Base-by-base conservation (phyloP, 78 protist species). In the Speleostelium caveatum region DNA sequence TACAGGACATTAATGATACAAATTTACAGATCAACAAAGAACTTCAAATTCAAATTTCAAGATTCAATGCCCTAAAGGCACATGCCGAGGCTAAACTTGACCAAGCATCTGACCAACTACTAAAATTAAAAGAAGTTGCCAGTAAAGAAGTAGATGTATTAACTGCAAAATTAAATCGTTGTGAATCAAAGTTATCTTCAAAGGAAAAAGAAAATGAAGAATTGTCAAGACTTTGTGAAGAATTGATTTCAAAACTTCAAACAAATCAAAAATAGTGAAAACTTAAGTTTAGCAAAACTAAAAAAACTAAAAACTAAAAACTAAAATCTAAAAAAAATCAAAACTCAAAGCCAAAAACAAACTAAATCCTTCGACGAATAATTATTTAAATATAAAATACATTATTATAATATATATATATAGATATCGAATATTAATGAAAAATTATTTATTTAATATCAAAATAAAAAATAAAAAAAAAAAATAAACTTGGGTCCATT, bases 11-110 rank as follows among this genome's bases (percentile, higher is more conserved):
- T 4, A 83, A 71, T 8, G 91, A 83, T 24, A 33, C 35, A 2
- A 69, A 65, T 41, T 28, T 14, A 22, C 79, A 58, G 6, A 45
- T 62, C n/a, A 83, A 69, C 2, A 83, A 83, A 35, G 91, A 83
- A 24, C 21, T 68, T 21, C 75, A 53, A 59, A 38, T 83, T 19
- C 91, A 83, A 41, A 24, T 42, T 19, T 83, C 91, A 7, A 53
- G 75, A 58, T 83, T 83, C 55, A 59, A 69, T 42, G 91, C 91
- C 17, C 22, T 83, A 1, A 83, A 83, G 55, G 77, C 91, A 28
- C 91, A 83, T 24, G 91, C 91, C 22, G 91, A 83, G n/a, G 78
- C 75, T 17, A 83, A 83, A 36, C 26, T 83, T 14, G 79, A 83
- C 56, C 55, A 62, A 10, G 91, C 91, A 42, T 83, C 91, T 1